phyloP scores from a whole-genome alignment of 1,139 yeast genomes.

The Pichia sp. region DNA sequence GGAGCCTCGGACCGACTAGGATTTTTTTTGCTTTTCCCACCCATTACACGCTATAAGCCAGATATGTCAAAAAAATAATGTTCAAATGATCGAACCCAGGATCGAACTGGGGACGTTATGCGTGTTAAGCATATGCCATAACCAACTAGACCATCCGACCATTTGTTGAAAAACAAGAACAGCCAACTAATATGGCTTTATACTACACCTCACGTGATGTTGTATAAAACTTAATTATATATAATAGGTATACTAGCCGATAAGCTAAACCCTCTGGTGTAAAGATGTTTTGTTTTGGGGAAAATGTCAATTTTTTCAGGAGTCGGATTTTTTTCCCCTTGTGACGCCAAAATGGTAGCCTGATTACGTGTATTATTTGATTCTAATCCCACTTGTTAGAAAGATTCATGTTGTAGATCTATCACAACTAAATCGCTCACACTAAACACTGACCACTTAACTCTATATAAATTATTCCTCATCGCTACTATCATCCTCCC shows the following conservation, averaged over 20 bases:
- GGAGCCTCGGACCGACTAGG: background rate
- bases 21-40: background rate
- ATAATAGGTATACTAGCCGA: background rate
- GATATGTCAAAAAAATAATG: background rate
- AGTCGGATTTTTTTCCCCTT: background rate
- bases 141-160: constrained; percentile 92
- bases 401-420: too few species aligned
- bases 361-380: background rate
- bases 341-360: background rate
- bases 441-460: too few species aligned
- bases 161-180: constrained; percentile 13
- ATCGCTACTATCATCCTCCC: background rate
- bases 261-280: background rate
- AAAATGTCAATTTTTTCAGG: background rate
- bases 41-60: background rate
- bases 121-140: constrained; percentile 99
- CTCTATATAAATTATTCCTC: background rate
- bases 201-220: background rate
- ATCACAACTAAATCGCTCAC: too few species aligned
- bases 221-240: background rate
- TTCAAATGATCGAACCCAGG: constrained; percentile 89
- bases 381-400: background rate
- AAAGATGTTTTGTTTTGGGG: background rate
- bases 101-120: constrained; percentile 99
- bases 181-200: background rate